A percentile compares a stretch with the other conserved stretches of the same genome.
Conservation (phyloP, 768 basidiomycete species). For the Collybia sordida region DNA sequence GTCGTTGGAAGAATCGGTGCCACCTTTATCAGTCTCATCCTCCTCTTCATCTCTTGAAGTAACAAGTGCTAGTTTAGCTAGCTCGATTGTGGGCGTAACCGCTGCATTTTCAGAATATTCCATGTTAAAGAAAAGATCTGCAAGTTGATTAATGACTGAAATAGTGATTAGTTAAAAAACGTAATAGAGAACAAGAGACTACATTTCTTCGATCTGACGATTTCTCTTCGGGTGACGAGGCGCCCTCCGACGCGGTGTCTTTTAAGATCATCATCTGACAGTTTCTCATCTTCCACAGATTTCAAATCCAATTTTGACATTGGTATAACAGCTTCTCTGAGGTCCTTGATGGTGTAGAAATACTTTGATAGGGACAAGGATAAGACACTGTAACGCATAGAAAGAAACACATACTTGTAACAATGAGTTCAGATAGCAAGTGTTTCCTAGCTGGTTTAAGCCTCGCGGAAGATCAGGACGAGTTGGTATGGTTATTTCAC, state of each 20-base stretch:
- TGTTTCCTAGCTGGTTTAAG: constrained; percentile 86
- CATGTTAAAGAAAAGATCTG: constrained; percentile 74
- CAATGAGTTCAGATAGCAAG: constrained; percentile 83
- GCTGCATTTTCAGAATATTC: constrained; percentile 64
- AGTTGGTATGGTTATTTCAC: constrained; percentile 52
- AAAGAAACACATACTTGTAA: constrained; percentile 49
- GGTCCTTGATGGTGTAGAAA: constrained; percentile 93
- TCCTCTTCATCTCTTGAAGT: constrained; percentile 91
- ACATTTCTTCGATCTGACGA: constrained; percentile 86
- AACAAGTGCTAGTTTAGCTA: constrained; percentile 89
- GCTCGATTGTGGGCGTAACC: constrained; percentile 81
- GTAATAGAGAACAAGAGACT: constrained; percentile 21
- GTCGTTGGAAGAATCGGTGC: constrained; percentile 81
- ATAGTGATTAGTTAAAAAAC: constrained; percentile 10
- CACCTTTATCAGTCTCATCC: constrained; percentile 69
- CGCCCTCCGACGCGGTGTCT: constrained; percentile 87
- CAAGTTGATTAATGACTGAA: constrained; percentile 78
- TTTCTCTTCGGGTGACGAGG: constrained; percentile 76
- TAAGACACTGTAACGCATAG: neutral
- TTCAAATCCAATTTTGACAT: constrained; percentile 57
- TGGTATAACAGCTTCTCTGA: constrained; percentile 71
- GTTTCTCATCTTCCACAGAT: constrained; percentile 62
- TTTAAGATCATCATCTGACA: constrained; percentile 79
- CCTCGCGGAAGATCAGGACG: constrained; percentile 78
- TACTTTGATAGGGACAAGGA: constrained; percentile 49